These are phyloP conservation scores for Aechmea fasciata DNA, from an alignment of 176 grass and related monocot genomes.

Conservation along the genomic window DNA sequence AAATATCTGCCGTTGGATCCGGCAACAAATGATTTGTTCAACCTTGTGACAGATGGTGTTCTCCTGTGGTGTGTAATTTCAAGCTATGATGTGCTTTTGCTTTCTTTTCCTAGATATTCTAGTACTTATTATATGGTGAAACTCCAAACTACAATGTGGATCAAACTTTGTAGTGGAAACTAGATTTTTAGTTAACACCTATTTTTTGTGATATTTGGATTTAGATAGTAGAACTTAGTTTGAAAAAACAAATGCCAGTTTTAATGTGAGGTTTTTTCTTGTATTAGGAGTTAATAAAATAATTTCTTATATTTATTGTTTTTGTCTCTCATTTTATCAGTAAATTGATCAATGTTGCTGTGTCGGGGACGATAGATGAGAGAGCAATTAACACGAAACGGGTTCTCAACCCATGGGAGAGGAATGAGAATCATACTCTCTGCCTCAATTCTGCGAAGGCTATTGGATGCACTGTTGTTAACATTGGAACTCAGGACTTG, in stretches of 20 bases:
- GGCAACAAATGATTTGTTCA: constrained; percentile 57
- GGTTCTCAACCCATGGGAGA: constrained; percentile 96
- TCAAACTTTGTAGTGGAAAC: no score
- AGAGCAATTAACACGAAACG: constrained; percentile 98
- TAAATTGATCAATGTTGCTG: constrained; percentile 97
- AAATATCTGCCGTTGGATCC: constrained; percentile 93
- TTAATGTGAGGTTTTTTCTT: background rate
- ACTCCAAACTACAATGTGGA: no score
- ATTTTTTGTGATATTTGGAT: no score
- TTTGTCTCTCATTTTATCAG: constrained; percentile 32
- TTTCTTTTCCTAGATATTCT: background rate
- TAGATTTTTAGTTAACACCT: no score
- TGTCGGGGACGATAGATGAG: constrained; percentile 95
- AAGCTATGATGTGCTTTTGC: background rate
- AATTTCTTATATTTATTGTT: constrained; percentile 27
- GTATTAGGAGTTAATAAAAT: background rate
- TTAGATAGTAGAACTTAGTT: no score
- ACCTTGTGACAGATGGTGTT: constrained; percentile 82
- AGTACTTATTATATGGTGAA: no score
- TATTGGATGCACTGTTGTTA: constrained; percentile 96
- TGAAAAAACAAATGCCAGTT: background rate
- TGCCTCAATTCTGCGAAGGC: constrained; percentile 99
- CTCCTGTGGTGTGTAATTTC: constrained; percentile 62
- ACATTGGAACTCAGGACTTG: constrained; percentile 98
- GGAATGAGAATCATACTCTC: constrained; percentile 97